phyloP scores from a whole-genome alignment of 1,284 basidiomycete genomes.

The Rhodotorula sp. region DNA sequence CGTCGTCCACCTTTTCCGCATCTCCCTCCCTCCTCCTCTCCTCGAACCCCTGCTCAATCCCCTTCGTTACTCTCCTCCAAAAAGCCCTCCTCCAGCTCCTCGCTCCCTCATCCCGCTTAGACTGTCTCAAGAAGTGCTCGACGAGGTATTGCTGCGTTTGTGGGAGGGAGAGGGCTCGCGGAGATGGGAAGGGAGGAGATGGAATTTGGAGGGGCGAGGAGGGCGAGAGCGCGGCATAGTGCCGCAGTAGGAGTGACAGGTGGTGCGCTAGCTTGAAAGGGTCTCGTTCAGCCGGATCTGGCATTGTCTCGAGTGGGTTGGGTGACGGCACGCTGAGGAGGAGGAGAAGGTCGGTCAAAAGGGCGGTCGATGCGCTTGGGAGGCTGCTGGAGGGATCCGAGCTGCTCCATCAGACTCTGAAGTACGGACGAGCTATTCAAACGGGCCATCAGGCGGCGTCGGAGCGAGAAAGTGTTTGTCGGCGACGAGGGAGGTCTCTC shows the following conservation, averaged over 20 bases:
- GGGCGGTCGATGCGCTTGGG: no score
- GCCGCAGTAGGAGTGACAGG: conserved; percentile 12
- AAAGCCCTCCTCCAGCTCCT: conserved; percentile 30
- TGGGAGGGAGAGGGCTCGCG: conserved; percentile 8
- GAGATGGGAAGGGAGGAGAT: conserved; percentile 21
- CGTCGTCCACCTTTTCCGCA: conserved; percentile 22
- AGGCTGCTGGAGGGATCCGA: no score
- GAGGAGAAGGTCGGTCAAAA: no score
- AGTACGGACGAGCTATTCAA: no score
- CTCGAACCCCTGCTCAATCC: conserved; percentile 30
- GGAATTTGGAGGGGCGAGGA: conserved; percentile 22
- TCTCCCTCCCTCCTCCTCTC: conserved; percentile 7
- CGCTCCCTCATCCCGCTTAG: background rate
- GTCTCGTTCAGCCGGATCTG: no score
- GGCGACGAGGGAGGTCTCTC: no score
- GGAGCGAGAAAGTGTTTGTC: no score
- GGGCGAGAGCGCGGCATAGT: conserved; percentile 31
- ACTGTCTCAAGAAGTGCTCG: conserved; percentile 13
- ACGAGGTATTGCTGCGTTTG: conserved; percentile 26
- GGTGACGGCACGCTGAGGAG: no score
- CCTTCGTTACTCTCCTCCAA: conserved; percentile 30
- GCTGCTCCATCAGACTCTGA: no score
- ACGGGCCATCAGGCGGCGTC: no score
- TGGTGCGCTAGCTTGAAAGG: background rate
- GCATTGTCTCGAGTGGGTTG: no score